Base-by-base conservation (phyloP, 495 filamentous ascomycete species). In the Aspergillus haitiensis region DNA sequence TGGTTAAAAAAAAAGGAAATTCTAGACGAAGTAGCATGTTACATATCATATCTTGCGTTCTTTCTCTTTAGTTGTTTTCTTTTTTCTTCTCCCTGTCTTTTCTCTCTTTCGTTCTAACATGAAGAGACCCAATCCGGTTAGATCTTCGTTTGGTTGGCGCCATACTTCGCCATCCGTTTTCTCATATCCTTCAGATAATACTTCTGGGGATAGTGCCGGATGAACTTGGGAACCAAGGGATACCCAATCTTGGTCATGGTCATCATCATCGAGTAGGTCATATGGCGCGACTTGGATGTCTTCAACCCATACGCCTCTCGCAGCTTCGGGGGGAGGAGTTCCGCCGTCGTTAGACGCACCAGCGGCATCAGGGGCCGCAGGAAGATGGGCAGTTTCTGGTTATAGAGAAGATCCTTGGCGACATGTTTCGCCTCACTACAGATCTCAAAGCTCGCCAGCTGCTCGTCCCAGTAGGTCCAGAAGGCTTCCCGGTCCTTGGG, bases 171-270 rank as follows among this genome's bases (percentile, higher is more conserved):
- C 12, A 71, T 57, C 57, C 73, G 61, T 9, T 58, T 59, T 37
- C 75, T 63, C 75, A 78, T 78, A 44, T 78, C 75, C 61, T 66
- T 72, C 64, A 75, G 34, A 56, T 78, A 78, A 42, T 72, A 73
- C n/a, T 55, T 40, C 58, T 70, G 68, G 0, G 71, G 71, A 61
- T 68, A 75, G 1, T 69, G 74, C 6, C 72, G 67, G 16, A 76
- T 46, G 7, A 36, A 56, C 37, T 57, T 64, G 9, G 75, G 75
- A 16, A 72, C 36, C 27, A 49, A 42, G 7, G 71, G 70, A 45
- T 78, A 78, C 3, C 59, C 64, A 7, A 54, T 62, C 21, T 61
- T 72, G 0, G 65, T 64, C 2, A 75, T 7, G 8, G 34, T 62
- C 54, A 72, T 56, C 1, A 45, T 44, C 6, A 71, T 5, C 8